Conservation (phyloP, 805 yeast species). For the Ogataea pilisensis region DNA sequence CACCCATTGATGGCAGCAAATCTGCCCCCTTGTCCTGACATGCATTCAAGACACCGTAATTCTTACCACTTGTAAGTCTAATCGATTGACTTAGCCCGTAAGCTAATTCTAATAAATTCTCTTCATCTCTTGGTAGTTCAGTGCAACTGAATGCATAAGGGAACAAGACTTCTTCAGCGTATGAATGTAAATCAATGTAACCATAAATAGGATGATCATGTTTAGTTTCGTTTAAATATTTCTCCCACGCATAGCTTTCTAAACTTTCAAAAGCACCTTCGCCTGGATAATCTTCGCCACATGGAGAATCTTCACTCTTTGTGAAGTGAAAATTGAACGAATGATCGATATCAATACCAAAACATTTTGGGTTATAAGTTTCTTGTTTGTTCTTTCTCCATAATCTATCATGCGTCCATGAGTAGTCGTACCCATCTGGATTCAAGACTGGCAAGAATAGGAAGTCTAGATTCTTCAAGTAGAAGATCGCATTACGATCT, state of each 20-base stretch:
- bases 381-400: constrained; percentile 90
- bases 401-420: constrained; percentile 76
- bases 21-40: constrained; percentile 78
- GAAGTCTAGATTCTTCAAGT: constrained; percentile 60
- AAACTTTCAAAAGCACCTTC: constrained; percentile 63
- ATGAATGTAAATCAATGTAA: constrained; percentile 78
- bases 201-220: constrained; percentile 63
- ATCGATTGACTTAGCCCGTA: constrained; percentile 77
- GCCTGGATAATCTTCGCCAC: constrained; percentile 83
- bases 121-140: constrained; percentile 71
- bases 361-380: constrained; percentile 60
- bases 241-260: constrained; percentile 50
- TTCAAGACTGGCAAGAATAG: constrained; percentile 79
- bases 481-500: constrained; percentile 38
- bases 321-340: constrained; percentile 76
- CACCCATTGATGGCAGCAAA: constrained; percentile 66
- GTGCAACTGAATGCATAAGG: constrained; percentile 82
- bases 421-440: constrained; percentile 85
- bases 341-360: constrained; percentile 84
- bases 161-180: constrained; percentile 75
- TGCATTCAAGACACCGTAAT: constrained; percentile 69
- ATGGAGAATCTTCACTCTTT: constrained; percentile 56
- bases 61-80: constrained; percentile 56
- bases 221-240: constrained; percentile 44
- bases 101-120: constrained; percentile 74